Evolutionary conservation across 2,329 filamentous ascomycete genomes (phyloP).

Genomic region (Stachybotrys elegans): DNA sequence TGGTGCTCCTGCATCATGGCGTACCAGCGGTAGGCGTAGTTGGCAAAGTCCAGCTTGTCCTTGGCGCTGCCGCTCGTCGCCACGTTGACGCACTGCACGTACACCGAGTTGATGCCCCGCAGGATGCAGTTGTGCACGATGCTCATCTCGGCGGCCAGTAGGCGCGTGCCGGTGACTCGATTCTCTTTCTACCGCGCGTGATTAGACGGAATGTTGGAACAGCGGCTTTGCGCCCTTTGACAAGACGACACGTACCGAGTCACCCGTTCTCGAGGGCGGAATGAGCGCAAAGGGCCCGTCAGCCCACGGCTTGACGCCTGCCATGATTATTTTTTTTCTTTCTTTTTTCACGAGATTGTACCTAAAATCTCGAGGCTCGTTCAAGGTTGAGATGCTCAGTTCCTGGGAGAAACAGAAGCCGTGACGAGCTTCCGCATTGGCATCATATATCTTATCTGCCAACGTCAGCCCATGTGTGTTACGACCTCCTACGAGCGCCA

Average conservation of each 20-base stretch:
- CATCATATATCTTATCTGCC: too few species aligned
- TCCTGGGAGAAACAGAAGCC: too few species aligned
- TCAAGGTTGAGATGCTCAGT: too few species aligned
- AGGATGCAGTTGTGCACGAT: conserved; percentile 30
- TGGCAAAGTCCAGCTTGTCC: conserved; percentile 26
- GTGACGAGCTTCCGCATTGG: too few species aligned
- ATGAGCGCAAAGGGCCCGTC: conserved; percentile 28
- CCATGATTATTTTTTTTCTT: too few species aligned
- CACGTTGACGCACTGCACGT: conserved; percentile 30
- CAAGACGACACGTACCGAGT: conserved; percentile 11
- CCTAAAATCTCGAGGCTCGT: too few species aligned
- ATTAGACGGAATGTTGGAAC: not conserved
- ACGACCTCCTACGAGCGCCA: too few species aligned
- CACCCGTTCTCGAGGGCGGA: conserved; percentile 15
- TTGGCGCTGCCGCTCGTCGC: conserved; percentile 16
- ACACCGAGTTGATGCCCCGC: conserved; percentile 31
- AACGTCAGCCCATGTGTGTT: too few species aligned
- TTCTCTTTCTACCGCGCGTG: conserved; percentile 8
- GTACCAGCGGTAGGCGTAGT: conserved; percentile 27
- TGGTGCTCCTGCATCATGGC: conserved; percentile 32
- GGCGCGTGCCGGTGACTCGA: conserved; percentile 12
- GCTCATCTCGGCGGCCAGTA: conserved; percentile 24
- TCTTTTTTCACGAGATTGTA: too few species aligned
- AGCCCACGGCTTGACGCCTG: conserved; percentile 21
- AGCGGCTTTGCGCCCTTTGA: too few species aligned